Percentiles rank a stretch among this genome's conserved stretches.
phyloP scores from a whole-genome alignment of 2,329 filamentous ascomycete genomes.

The Nannizzia gypsea region DNA sequence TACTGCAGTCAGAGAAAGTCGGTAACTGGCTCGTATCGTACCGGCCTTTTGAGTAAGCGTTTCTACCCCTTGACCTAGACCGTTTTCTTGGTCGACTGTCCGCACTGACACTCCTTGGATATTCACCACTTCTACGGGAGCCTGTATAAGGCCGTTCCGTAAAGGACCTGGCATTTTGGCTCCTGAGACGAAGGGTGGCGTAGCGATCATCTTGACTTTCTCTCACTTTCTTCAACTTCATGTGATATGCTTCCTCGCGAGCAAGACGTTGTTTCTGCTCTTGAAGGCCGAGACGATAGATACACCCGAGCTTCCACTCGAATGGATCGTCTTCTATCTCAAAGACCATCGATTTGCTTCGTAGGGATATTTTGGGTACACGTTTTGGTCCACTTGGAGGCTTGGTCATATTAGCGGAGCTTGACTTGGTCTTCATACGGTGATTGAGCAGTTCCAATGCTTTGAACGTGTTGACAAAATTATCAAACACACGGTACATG shows the following conservation, averaged over 20 bases:
- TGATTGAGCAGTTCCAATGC: constrained; percentile 84
- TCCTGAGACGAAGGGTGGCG: constrained; percentile 41
- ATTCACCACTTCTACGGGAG: constrained; percentile 28
- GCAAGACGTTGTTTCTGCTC: constrained; percentile 86
- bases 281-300: constrained; percentile 76
- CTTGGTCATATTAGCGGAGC: constrained; percentile 81
- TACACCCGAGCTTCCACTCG: constrained; percentile 91
- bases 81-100: constrained; percentile 34
- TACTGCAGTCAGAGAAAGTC: constrained; percentile 58
- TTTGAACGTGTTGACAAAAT: constrained; percentile 77
- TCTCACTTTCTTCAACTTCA: constrained; percentile 75
- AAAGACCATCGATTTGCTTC: constrained; percentile 71
- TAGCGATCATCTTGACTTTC: constrained; percentile 48
- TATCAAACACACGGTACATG: constrained; percentile 85
- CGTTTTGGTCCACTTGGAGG: constrained; percentile 72
- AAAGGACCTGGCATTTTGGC: constrained; percentile 40
- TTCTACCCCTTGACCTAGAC: constrained; percentile 22
- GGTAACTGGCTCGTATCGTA: constrained; percentile 74
- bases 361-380: constrained; percentile 73
- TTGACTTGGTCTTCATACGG: constrained; percentile 74
- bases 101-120: constrained; percentile 44
- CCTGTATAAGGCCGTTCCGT: constrained; percentile 28
- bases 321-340: constrained; percentile 94
- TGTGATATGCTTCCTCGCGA: constrained; percentile 74
- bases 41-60: constrained; percentile 31